Conservation (phyloP, 805 yeast genomes). For the Candida khao-thaluensis region DNA sequence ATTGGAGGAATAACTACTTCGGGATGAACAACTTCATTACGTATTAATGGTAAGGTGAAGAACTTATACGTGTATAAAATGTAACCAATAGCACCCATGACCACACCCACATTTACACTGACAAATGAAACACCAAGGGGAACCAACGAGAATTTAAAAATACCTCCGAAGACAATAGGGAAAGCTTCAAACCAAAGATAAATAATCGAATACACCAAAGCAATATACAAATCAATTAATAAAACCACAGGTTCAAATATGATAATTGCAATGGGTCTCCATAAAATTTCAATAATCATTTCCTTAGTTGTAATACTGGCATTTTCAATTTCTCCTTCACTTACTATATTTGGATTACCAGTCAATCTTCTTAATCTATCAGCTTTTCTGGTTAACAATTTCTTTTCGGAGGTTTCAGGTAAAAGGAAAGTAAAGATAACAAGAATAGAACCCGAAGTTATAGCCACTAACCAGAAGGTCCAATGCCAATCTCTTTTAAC, state of each 20-base stretch:
- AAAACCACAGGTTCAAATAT: constrained; percentile 55
- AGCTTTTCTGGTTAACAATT: constrained; percentile 49
- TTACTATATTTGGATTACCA: constrained; percentile 44
- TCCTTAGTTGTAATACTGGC: constrained; percentile 19
- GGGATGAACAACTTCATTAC: constrained; percentile 30
- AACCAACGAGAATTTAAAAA: constrained; percentile 45
- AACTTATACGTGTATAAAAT: constrained; percentile 23
- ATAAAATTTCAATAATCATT: constrained; percentile 31
- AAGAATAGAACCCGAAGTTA: constrained; percentile 38
- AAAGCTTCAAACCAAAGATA: constrained; percentile 54
- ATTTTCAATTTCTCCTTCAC: constrained; percentile 39
- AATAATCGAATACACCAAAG: constrained; percentile 51
- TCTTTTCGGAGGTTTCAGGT: constrained; percentile 48
- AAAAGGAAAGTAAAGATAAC: constrained; percentile 37
- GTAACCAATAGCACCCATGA: constrained; percentile 34
- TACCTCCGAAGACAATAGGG: constrained; percentile 50
- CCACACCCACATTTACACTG: constrained; percentile 47
- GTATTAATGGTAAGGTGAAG: constrained; percentile 22
- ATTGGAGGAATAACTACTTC: constrained; percentile 43
- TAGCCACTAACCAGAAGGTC: constrained; percentile 52
- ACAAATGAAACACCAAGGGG: constrained; percentile 49
- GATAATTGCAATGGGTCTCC: constrained; percentile 52
- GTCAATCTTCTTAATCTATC: constrained; percentile 46
- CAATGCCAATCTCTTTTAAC: too few relatives aligned
- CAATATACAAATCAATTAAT: constrained; percentile 50